Evolutionary conservation across 1,139 yeast genomes (phyloP), one percentile per base, ranked within the genome.

Genomic region (Lodderomyces margitis): DNA sequence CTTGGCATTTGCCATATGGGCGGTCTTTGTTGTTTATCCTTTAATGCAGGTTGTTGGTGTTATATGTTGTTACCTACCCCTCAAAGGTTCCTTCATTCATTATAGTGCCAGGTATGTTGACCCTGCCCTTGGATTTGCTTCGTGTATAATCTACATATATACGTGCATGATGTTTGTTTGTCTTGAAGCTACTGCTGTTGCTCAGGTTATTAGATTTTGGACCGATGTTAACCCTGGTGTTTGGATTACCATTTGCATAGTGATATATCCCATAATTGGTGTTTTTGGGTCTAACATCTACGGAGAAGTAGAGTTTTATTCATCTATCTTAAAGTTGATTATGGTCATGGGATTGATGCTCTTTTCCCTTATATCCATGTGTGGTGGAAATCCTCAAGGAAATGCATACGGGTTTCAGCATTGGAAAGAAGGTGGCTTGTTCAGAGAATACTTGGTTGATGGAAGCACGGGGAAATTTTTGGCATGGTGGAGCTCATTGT

Each of bases 1-100:
- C 42, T 47, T 66, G 3, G 73, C 69, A 6, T 68, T 67, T 45
- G 39, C 64, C 11, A 47, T 61, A 31, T 68, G 62, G 61, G 62
- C 73, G 3, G 51, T 58, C 41, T 50, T 64, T 31, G 64, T 64
- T 34, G 59, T 68, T 36, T 66, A 70, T 68, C 70, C 72, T 1
- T 57, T 69, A 50, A 67, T 67, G 70, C 67, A 62, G 53, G 61
- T 60, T 15, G 64, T 64, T 32, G 73, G 70, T 8, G 73, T 67
- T 46, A 67, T 68, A 70, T 63, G 73, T 43, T 54, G 69, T 2
- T 69, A 55, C 44, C 54, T 68, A 35, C 74, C 75, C 3, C 63
- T 69, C 31, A 64, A 63, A 42, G 74, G 74, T 14, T 55, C 68
- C 7, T 63, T 66, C 36, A 53, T 67, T 44, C 74, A 67, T 48